phyloP scores from a whole-genome alignment of 225 moss, liverwort and hornwort species.

The Physcomitrium patens region DNA sequence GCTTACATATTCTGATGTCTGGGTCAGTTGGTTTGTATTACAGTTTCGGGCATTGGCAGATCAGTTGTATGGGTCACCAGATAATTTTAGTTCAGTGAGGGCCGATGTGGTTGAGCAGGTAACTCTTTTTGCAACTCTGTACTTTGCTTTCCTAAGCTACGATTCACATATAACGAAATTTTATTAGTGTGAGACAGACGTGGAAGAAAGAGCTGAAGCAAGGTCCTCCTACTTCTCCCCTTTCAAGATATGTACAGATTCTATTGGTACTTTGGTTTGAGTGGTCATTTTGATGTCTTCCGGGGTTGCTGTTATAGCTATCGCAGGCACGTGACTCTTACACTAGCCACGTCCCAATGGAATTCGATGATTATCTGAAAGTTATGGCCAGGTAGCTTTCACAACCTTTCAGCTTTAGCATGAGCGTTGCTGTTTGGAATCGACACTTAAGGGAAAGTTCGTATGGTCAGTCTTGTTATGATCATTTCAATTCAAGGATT shows the following conservation, averaged over 20 bases:
- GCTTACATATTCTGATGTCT: slow-evolving; percentile 17
- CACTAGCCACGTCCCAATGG: slow-evolving; percentile 61
- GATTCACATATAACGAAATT: background rate
- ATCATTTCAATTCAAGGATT: background rate
- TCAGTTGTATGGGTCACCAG: slow-evolving; percentile 45
- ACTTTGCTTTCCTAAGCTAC: background rate
- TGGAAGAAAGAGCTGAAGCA: background rate
- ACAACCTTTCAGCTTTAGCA: slow-evolving; percentile 18
- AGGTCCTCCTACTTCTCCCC: background rate
- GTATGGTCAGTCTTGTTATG: background rate
- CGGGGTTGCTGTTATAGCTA: slow-evolving; percentile 49
- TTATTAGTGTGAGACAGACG: background rate
- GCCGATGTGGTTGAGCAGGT: slow-evolving; percentile 47
- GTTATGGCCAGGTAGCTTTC: slow-evolving; percentile 73
- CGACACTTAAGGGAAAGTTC: background rate
- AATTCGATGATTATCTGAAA: slow-evolving; percentile 72
- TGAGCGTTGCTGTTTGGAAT: background rate
- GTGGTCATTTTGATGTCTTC: slow-evolving; percentile 15
- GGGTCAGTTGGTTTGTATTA: slow-evolving; percentile 21
- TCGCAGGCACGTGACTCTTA: slow-evolving; percentile 42
- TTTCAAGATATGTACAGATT: background rate
- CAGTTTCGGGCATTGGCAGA: slow-evolving; percentile 60
- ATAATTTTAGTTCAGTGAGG: slow-evolving; percentile 43
- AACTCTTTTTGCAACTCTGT: background rate
- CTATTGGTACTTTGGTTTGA: background rate